Percentiles rank a stretch among this genome's conserved stretches.
Conservation (phyloP, 164 flowering plant species). For the Vitis labrusca region DNA sequence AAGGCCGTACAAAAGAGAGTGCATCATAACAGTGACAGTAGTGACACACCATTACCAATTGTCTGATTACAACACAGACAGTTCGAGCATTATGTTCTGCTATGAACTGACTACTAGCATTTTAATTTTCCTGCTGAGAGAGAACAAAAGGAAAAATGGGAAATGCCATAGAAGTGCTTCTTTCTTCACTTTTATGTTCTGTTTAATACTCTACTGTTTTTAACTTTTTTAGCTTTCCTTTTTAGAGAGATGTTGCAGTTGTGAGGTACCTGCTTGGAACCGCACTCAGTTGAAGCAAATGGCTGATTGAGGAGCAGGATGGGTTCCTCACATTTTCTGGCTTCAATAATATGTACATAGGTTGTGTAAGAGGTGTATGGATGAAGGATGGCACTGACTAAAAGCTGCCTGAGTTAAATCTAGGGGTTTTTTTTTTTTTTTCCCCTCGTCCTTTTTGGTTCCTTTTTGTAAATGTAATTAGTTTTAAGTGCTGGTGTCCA, state of each 20-base stretch:
- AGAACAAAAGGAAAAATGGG: not conserved
- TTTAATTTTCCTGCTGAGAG: not conserved
- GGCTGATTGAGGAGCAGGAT: constrained; percentile 35
- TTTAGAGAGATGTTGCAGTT: not conserved
- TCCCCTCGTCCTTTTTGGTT: not conserved
- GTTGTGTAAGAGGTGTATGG: constrained; percentile 5
- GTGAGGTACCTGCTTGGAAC: constrained; percentile 35
- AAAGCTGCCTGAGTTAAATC: constrained; percentile 10
- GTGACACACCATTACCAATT: constrained; percentile 16
- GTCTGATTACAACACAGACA: constrained; percentile 20
- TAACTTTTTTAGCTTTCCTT: not conserved
- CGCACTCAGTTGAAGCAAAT: constrained; percentile 17
- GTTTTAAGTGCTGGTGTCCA: not conserved
- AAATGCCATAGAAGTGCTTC: not conserved
- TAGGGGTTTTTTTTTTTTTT: not conserved
- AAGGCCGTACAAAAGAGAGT: constrained; percentile 82
- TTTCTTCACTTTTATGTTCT: not conserved
- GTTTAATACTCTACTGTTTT: not conserved
- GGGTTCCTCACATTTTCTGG: constrained; percentile 4
- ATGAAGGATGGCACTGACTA: constrained; percentile 9
- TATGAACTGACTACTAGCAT: not conserved
- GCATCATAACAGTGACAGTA: constrained; percentile 27
- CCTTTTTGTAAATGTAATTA: not conserved
- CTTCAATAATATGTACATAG: constrained; percentile 19
- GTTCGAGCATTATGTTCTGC: not conserved